Evolutionary conservation across 345 rosid species (phyloP).

Genomic region (Brassica incana): DNA sequence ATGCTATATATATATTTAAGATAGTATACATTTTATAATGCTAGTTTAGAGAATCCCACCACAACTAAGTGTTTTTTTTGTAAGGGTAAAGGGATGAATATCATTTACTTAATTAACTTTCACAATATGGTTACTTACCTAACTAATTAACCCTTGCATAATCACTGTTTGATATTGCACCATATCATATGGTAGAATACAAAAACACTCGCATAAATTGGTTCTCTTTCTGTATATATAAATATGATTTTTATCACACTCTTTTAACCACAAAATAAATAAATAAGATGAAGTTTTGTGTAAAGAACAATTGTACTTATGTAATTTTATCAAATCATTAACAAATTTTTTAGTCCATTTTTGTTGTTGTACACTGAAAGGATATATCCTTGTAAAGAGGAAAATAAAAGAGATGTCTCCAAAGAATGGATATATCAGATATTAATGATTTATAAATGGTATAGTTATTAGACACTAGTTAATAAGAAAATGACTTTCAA

Average conservation of each 20-base stretch:
- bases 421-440: slow-evolving; percentile 18
- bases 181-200: not conserved
- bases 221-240: too few relatives aligned
- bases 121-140: not conserved
- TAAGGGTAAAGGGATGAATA: not conserved
- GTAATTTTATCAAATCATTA: slow-evolving; percentile 19
- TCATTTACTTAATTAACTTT: not conserved
- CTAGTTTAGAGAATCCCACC: not conserved
- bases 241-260: not conserved
- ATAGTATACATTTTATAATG: not conserved
- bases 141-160: not conserved
- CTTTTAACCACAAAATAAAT: not conserved
- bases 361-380: slow-evolving; percentile 29
- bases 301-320: slow-evolving; percentile 32
- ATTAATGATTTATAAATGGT: slow-evolving; percentile 6
- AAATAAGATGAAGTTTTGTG: not conserved
- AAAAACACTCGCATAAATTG: not conserved
- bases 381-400: slow-evolving; percentile 20
- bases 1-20: too few relatives aligned
- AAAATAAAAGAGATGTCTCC: slow-evolving; percentile 14
- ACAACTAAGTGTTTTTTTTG: not conserved
- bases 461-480: not conserved
- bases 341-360: slow-evolving; percentile 6
- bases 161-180: not conserved
- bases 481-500: not conserved